These are phyloP conservation scores for Buddleja alternifolia DNA, from an alignment of 257 asterid species.

Conservation along the genomic window DNA sequence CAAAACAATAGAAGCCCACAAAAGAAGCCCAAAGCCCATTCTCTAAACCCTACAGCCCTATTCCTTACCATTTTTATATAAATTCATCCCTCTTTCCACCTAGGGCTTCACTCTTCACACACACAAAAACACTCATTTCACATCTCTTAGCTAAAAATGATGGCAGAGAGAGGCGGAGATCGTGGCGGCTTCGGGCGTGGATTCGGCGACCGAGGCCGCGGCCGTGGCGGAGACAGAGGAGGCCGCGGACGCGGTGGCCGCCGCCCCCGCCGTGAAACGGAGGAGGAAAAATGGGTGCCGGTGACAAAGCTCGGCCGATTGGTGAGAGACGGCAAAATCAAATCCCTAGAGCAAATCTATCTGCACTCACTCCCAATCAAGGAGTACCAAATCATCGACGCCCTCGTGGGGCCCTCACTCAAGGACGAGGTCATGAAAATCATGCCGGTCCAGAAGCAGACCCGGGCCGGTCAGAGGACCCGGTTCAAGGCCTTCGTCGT, in stretches of 20 bases:
- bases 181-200: conserved; percentile 53
- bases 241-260: conserved; percentile 52
- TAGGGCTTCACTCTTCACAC: too few relatives aligned
- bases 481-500: conserved; percentile 68
- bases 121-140: too few relatives aligned
- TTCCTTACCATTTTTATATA: too few relatives aligned
- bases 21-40: too few relatives aligned
- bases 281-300: conserved; percentile 64
- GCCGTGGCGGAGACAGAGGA: conserved; percentile 41
- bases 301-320: conserved; percentile 54
- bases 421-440: conserved; percentile 72
- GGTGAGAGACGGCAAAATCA: conserved; percentile 43
- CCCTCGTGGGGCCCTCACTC: conserved; percentile 46
- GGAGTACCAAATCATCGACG: conserved; percentile 60
- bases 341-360: conserved; percentile 48
- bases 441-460: conserved; percentile 70
- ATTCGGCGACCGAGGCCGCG: conserved; percentile 50
- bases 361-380: conserved; percentile 57
- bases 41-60: too few relatives aligned
- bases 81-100: too few relatives aligned
- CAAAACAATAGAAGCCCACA: too few relatives aligned
- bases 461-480: conserved; percentile 70
- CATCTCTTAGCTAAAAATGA: background rate
- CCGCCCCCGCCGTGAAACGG: conserved; percentile 48
- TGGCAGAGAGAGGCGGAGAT: conserved; percentile 54